Evolutionary conservation across 2,329 filamentous ascomycete species (phyloP).

Genomic region (Penicillium expansum): DNA sequence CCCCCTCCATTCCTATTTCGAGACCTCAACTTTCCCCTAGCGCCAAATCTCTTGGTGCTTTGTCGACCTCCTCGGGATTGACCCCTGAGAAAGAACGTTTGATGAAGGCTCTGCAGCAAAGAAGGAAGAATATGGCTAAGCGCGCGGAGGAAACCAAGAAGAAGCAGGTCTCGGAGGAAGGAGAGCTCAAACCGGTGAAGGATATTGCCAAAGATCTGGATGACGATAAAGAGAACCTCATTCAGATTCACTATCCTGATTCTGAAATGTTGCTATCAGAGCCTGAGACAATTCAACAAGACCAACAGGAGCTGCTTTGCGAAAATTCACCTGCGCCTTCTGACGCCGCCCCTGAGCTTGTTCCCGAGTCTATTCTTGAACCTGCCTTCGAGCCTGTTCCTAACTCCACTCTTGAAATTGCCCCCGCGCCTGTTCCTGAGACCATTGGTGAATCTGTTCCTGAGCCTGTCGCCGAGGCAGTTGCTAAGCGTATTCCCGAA

Average conservation of each 20-base stretch:
- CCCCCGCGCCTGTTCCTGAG: slow-evolving; percentile 13
- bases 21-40: slow-evolving; percentile 39
- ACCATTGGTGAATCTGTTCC: background rate
- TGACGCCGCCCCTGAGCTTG: slow-evolving; percentile 4
- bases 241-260: slow-evolving; percentile 18
- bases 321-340: background rate
- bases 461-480: background rate
- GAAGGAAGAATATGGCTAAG: slow-evolving; percentile 70
- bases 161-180: slow-evolving; percentile 17
- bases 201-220: slow-evolving; percentile 26
- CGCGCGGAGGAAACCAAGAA: slow-evolving; percentile 33
- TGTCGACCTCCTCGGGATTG: slow-evolving; percentile 53
- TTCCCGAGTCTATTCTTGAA: slow-evolving; percentile 11
- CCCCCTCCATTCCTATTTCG: slow-evolving; percentile 34
- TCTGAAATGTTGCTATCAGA: slow-evolving; percentile 7
- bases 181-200: slow-evolving; percentile 8
- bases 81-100: slow-evolving; percentile 87
- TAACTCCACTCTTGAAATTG: background rate
- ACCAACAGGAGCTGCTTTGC: background rate
- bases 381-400: background rate
- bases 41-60: slow-evolving; percentile 46
- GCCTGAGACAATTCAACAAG: slow-evolving; percentile 11
- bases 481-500: slow-evolving; percentile 8
- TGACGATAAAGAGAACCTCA: slow-evolving; percentile 25
- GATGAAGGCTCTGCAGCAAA: slow-evolving; percentile 89